phyloP scores from a whole-genome alignment of 371 early-diverging fungal genomes.

The Mortierella sp. region DNA sequence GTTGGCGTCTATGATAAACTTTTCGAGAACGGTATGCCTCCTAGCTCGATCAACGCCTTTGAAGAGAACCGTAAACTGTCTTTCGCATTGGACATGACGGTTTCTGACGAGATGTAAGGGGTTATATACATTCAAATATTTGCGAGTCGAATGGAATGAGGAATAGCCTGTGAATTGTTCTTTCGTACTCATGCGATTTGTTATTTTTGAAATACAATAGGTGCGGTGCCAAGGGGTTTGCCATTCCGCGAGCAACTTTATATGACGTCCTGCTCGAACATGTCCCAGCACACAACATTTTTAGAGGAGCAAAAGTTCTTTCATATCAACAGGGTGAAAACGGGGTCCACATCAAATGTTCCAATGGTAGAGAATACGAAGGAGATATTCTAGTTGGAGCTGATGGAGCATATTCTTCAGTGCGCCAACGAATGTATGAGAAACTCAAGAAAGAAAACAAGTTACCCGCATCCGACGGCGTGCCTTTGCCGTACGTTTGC shows the following conservation, averaged over 20 bases:
- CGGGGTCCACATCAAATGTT: not conserved
- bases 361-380: not conserved
- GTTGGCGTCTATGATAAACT: constrained; percentile 1
- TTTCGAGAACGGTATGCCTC: not conserved
- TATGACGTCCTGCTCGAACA: not conserved
- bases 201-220: no score
- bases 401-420: not conserved
- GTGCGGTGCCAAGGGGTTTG: constrained; percentile 1
- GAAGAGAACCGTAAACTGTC: not conserved
- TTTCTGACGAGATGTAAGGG: not conserved
- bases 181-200: no score
- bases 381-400: constrained; percentile 2
- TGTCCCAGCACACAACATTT: not conserved
- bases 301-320: not conserved
- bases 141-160: no score
- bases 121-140: no score
- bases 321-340: not conserved
- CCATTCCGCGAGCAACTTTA: not conserved
- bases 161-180: no score
- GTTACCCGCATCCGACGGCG: not conserved
- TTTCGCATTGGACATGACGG: not conserved
- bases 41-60: not conserved
- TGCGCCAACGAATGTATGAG: not conserved
- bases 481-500: not conserved
- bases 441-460: not conserved